phyloP scores from a whole-genome alignment of 2,329 filamentous ascomycete genomes.

The Teratosphaeria destructans region DNA sequence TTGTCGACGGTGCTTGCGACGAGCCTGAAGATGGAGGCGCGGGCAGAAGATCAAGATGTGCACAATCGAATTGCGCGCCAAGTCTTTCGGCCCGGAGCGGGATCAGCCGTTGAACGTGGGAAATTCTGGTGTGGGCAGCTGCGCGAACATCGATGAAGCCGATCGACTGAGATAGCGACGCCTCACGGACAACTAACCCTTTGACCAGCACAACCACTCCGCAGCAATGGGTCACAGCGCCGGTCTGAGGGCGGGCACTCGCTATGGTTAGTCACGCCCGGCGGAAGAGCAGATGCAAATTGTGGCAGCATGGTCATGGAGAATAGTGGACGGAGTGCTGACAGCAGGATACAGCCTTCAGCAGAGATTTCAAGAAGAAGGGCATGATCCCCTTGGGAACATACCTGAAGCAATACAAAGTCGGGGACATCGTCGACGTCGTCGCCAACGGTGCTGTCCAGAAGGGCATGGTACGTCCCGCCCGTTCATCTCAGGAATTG shows the following conservation, averaged over 20 bases:
- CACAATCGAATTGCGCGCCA: neutral
- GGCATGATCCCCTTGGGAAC: constrained; percentile 88
- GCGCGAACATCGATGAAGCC: neutral
- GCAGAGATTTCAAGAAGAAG: constrained; percentile 86
- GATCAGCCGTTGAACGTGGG: neutral
- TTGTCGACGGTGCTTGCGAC: neutral
- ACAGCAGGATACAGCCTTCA: constrained; percentile 51
- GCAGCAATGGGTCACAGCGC: constrained; percentile 45
- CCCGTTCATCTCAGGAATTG: constrained; percentile 1
- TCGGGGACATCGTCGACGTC: constrained; percentile 98
- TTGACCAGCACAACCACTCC: constrained; percentile 1
- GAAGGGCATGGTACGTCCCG: constrained; percentile 66
- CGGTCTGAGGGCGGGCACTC: constrained; percentile 34
- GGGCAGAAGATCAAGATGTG: neutral
- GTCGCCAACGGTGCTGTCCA: constrained; percentile 97
- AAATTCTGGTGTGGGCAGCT: neutral
- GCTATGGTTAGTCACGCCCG: constrained; percentile 27
- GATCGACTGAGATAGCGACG: neutral
- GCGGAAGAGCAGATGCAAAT: neutral
- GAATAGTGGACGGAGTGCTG: constrained; percentile 8
- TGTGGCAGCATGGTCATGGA: neutral
- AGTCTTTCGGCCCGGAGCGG: neutral
- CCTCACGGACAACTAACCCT: neutral
- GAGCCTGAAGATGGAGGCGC: neutral
- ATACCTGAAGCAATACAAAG: constrained; percentile 92